Percentiles rank a stretch among this genome's conserved stretches.
phyloP scores from a whole-genome alignment of 805 yeast species.

The Sungouiozyma ichnusensis region DNA sequence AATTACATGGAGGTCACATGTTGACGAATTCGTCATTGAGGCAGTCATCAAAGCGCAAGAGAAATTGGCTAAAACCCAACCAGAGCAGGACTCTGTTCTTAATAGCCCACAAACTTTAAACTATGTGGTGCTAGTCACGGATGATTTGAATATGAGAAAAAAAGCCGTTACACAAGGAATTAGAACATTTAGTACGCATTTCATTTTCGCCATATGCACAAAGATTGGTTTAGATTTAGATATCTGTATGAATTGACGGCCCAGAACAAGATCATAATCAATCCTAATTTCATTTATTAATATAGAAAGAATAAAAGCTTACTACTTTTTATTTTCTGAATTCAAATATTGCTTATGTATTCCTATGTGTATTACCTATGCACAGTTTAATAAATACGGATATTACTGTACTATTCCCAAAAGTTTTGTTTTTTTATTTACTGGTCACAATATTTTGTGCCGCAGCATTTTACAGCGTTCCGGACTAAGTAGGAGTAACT shows the following conservation, averaged over 20 bases:
- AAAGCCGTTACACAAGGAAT: conserved; percentile 36
- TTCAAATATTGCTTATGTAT: no score
- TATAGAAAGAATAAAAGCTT: not conserved
- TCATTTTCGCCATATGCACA: conserved; percentile 26
- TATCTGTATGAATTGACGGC: conserved; percentile 6
- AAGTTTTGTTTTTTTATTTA: no score
- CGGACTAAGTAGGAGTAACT: no score
- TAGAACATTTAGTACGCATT: conserved; percentile 26
- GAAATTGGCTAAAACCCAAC: conserved; percentile 4
- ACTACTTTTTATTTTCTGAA: no score
- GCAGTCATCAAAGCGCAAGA: conserved; percentile 30
- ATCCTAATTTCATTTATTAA: not conserved
- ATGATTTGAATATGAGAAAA: conserved; percentile 61
- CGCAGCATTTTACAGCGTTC: no score
- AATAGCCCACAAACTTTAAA: conserved; percentile 32
- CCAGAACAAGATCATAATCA: not conserved
- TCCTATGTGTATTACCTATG: no score
- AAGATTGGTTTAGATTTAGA: conserved; percentile 8
- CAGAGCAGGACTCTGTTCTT: not conserved
- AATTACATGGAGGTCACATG: conserved; percentile 59
- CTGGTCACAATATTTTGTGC: no score
- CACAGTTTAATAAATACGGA: no score
- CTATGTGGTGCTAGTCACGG: conserved; percentile 58
- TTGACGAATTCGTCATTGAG: conserved; percentile 58
- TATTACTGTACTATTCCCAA: no score